phyloP scores from a whole-genome alignment of 2,329 filamentous ascomycete genomes.

The Torrubiella hemipterigena region DNA sequence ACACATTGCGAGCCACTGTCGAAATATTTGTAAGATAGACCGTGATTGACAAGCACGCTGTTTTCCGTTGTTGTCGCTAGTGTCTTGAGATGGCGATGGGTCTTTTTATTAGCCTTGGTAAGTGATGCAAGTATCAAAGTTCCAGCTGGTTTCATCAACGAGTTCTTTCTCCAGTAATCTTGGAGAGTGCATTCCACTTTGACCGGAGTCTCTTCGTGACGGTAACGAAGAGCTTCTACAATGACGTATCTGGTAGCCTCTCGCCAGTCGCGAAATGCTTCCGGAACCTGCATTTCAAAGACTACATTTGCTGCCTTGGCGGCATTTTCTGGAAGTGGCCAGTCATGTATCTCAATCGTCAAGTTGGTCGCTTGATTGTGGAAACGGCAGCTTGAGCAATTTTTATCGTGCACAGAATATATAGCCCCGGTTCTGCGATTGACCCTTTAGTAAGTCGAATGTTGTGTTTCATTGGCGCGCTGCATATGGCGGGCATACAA shows the following conservation, averaged over 20 bases:
- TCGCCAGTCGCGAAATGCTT: background rate
- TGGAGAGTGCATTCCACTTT: no score
- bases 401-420: background rate
- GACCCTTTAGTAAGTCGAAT: background rate
- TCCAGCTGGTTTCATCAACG: background rate
- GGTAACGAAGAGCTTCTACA: background rate
- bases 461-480: background rate
- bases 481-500: background rate
- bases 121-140: slow-evolving; percentile 1
- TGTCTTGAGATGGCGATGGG: background rate
- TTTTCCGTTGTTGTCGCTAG: background rate
- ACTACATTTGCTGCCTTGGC: background rate
- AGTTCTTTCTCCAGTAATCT: background rate
- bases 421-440: background rate
- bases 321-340: background rate
- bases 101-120: slow-evolving; percentile 1
- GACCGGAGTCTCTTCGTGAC: background rate
- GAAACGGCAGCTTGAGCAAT: background rate
- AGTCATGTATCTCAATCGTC: slow-evolving; percentile 1
- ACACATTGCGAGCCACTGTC: background rate
- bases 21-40: background rate
- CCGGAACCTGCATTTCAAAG: slow-evolving; percentile 2
- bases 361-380: background rate
- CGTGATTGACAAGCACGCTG: background rate
- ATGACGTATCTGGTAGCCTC: background rate